Percentiles rank a stretch among this genome's conserved stretches.
These are phyloP conservation scores for Hypoxylon sp. DNA, from an alignment of 2,329 filamentous ascomycete species.

Conservation along the genomic window DNA sequence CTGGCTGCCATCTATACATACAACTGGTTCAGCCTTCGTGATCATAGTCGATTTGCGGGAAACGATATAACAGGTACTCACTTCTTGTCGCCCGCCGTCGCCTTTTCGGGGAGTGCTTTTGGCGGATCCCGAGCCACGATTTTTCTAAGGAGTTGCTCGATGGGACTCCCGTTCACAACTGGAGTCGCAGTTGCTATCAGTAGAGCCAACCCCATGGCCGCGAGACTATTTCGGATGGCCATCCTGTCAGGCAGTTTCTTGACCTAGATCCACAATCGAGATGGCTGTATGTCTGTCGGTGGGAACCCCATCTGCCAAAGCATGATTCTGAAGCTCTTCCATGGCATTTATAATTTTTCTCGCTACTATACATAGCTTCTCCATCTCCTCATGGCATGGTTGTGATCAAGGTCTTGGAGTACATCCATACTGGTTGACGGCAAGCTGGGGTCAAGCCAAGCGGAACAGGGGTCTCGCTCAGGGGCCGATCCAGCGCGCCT, in stretches of 20 bases:
- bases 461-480: constrained; percentile 29
- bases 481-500: constrained; percentile 39
- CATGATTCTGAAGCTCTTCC: not conserved
- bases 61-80: constrained; percentile 32
- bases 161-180: constrained; percentile 37
- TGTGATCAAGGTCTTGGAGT: constrained; percentile 15
- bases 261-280: constrained; percentile 14
- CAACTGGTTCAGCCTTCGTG: constrained; percentile 9
- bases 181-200: constrained; percentile 41
- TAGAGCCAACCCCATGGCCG: constrained; percentile 44
- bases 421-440: constrained; percentile 1
- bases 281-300: constrained; percentile 5
- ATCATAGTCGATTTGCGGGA: not conserved
- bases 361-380: constrained; percentile 13
- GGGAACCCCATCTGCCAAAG: constrained; percentile 6
- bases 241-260: constrained; percentile 38
- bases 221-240: constrained; percentile 44
- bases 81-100: constrained; percentile 48
- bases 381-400: constrained; percentile 17
- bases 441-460: constrained; percentile 34
- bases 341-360: constrained; percentile 32
- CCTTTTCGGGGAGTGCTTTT: constrained; percentile 46
- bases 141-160: constrained; percentile 37
- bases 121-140: constrained; percentile 47
- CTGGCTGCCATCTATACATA: constrained; percentile 46